Percentiles rank a stretch among this genome's conserved stretches.
Conservation (phyloP, 2,329 filamentous ascomycete species). For the Magnaporthiopsis incrustans region DNA sequence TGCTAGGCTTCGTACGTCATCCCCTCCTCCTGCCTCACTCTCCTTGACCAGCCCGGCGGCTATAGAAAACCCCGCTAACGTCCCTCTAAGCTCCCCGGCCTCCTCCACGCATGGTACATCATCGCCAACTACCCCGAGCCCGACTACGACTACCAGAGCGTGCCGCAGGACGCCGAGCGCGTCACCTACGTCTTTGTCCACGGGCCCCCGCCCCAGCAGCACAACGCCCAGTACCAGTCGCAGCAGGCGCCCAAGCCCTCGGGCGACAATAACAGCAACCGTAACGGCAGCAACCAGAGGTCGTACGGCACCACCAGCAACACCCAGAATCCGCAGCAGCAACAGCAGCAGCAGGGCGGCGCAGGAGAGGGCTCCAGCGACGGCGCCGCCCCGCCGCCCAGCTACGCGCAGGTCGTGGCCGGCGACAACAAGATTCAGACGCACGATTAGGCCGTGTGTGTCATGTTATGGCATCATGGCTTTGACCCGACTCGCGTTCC, state of each 20-base stretch:
- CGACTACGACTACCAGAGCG: slow-evolving; percentile 59
- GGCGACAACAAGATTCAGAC: slow-evolving; percentile 88
- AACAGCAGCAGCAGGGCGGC: slow-evolving; percentile 16
- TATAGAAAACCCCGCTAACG: not conserved
- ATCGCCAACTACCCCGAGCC: slow-evolving; percentile 81
- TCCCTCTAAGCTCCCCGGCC: slow-evolving; percentile 58
- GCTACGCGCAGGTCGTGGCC: slow-evolving; percentile 82
- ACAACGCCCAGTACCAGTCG: slow-evolving; percentile 27
- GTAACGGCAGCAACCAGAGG: slow-evolving; percentile 23
- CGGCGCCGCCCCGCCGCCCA: slow-evolving; percentile 58
- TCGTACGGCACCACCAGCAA: slow-evolving; percentile 38
- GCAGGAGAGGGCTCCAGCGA: slow-evolving; percentile 36
- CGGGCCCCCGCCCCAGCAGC: slow-evolving; percentile 26
- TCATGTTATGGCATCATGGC: too few relatives aligned
- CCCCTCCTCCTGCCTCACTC: not conserved
- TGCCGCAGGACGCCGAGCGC: slow-evolving; percentile 49
- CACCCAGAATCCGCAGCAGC: slow-evolving; percentile 11
- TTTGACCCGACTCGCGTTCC: not conserved
- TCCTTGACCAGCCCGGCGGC: too few relatives aligned
- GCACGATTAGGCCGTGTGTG: slow-evolving; percentile 35
- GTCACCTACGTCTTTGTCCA: slow-evolving; percentile 76
- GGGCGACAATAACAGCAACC: slow-evolving; percentile 26
- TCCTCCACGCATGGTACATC: slow-evolving; percentile 97
- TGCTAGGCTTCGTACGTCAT: slow-evolving; percentile 54
- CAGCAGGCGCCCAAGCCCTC: slow-evolving; percentile 24